Evolutionary conservation across 495 filamentous ascomycete species (phyloP).

Genomic region (Cercophora newfieldiana): DNA sequence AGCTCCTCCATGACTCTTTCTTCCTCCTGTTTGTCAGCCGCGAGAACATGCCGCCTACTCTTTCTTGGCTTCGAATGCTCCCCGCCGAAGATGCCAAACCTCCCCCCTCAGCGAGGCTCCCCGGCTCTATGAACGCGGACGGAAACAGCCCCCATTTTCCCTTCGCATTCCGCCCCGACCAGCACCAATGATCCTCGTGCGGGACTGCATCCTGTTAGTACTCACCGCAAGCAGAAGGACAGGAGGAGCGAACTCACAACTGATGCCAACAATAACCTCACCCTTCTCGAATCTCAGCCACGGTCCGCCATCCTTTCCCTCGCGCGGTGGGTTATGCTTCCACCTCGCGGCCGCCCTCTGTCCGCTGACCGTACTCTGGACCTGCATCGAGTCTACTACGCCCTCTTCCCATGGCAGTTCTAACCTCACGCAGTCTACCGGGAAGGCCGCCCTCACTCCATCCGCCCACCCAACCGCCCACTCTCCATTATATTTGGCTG

Average conservation of each 20-base stretch:
- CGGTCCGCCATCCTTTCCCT: slow-evolving; percentile 18
- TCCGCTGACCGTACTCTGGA: slow-evolving; percentile 37
- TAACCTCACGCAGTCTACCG: slow-evolving; percentile 40
- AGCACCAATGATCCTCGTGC: slow-evolving; percentile 50
- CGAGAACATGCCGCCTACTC: neutral
- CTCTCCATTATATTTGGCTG: slow-evolving; percentile 43
- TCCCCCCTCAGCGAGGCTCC: neutral
- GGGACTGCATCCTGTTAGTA: slow-evolving; percentile 25
- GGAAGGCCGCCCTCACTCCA: slow-evolving; percentile 42
- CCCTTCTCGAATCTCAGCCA: slow-evolving; percentile 53
- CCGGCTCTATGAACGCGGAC: slow-evolving; percentile 40
- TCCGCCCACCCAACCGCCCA: slow-evolving; percentile 53
- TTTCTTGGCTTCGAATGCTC: neutral
- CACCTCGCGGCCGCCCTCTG: slow-evolving; percentile 44
- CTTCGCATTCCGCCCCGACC: slow-evolving; percentile 47
- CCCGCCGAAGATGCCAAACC: neutral
- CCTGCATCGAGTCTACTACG: slow-evolving; percentile 19
- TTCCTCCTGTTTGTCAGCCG: neutral
- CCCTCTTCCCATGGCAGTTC: slow-evolving; percentile 39
- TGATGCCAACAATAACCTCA: slow-evolving; percentile 47
- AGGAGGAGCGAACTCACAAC: slow-evolving; percentile 38
- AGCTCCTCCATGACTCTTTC: neutral
- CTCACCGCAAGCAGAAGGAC: neutral
- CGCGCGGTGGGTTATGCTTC: slow-evolving; percentile 47
- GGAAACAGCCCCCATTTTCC: slow-evolving; percentile 51